Evolutionary conservation across 768 basidiomycete species (phyloP).

Genomic region (Mycena polygramma): DNA sequence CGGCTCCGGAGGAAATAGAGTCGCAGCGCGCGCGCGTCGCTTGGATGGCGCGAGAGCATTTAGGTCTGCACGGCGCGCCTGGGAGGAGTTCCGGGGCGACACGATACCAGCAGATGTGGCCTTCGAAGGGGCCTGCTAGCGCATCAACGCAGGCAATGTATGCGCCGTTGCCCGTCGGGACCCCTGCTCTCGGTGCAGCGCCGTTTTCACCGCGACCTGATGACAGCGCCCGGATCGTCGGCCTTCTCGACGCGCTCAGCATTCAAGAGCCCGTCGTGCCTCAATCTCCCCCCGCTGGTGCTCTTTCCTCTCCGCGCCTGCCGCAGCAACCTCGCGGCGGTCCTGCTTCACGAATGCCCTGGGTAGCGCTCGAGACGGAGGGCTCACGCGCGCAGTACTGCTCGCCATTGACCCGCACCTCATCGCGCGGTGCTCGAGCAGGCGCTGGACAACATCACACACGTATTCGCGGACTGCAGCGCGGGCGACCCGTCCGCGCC

Average conservation of each 20-base stretch:
- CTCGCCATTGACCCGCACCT: slow-evolving; percentile 70
- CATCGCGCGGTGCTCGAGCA: slow-evolving; percentile 67
- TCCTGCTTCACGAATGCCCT: slow-evolving; percentile 51
- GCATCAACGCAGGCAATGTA: slow-evolving; percentile 68
- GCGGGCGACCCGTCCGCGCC: slow-evolving; percentile 46
- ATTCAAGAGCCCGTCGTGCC: neutral
- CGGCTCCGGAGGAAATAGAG: slow-evolving; percentile 56
- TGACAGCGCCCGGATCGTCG: slow-evolving; percentile 28
- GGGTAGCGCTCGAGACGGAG: slow-evolving; percentile 69
- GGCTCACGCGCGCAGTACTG: slow-evolving; percentile 81
- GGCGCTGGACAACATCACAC: slow-evolving; percentile 67
- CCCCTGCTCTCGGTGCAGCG: neutral
- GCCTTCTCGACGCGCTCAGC: slow-evolving; percentile 62
- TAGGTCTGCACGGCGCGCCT: slow-evolving; percentile 68
- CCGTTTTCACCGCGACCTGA: neutral
- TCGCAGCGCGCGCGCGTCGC: slow-evolving; percentile 57
- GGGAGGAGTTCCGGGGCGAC: slow-evolving; percentile 70
- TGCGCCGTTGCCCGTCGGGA: neutral
- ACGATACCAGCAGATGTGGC: slow-evolving; percentile 61
- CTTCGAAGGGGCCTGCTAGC: slow-evolving; percentile 51
- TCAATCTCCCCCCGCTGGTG: slow-evolving; percentile 29
- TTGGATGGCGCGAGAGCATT: slow-evolving; percentile 78
- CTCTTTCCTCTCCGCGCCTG: slow-evolving; percentile 43
- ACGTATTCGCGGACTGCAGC: slow-evolving; percentile 54
- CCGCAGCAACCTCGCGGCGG: too few species aligned